Evolutionary conservation across 23 red algal species (phyloP), one percentile per base, ranked within the genome.

Genomic region (Gracilaria gracilis): DNA sequence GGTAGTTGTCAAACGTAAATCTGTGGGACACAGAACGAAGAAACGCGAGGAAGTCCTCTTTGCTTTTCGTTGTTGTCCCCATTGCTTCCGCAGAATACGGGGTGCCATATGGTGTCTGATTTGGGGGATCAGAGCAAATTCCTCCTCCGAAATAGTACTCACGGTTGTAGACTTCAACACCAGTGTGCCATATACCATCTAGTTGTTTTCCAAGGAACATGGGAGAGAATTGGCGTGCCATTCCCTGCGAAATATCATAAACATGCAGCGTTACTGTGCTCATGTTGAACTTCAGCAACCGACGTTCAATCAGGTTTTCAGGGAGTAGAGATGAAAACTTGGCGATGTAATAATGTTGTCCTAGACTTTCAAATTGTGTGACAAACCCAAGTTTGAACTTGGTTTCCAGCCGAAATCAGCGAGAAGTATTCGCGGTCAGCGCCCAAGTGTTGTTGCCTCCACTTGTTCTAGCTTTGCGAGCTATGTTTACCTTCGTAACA

Each of bases 111-210:
- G 93, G 94, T 4, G 97, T 99, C 38, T 55, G 24, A 29, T 77
- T 91, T 21, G 97, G 97, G 21, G 72, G 46, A 67, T 88, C 93
- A 14, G 85, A 78, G 61, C 94, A 95, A 71, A 99, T 99, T 0
- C 97, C 97, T 28, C 97, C 97, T 38, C 97, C 97, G 80, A 92
- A 99, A 67, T 96, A 99, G 75, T 93, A 96, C 80, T 99, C 97
- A 29, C 88, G 82, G 32, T 75, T 61, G 73, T 71, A 95, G 9
- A 93, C 97, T 19, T 92, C 94, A 21, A 99, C 85, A 53, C 94
- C 97, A 9, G 97, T 96, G 61, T 99, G 97, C 89, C 90, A 99
- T 16, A 99, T 96, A 4, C 88, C 97, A 51, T 95, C 97, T 40
- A 99, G 92, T 50, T 70, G 84, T 50, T 79, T 95, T 11, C 97